Percentiles rank a stretch among this genome's conserved stretches.
These are phyloP conservation scores for Nepenthes alata DNA, from an alignment of 179 eudicot species.

Conservation along the genomic window DNA sequence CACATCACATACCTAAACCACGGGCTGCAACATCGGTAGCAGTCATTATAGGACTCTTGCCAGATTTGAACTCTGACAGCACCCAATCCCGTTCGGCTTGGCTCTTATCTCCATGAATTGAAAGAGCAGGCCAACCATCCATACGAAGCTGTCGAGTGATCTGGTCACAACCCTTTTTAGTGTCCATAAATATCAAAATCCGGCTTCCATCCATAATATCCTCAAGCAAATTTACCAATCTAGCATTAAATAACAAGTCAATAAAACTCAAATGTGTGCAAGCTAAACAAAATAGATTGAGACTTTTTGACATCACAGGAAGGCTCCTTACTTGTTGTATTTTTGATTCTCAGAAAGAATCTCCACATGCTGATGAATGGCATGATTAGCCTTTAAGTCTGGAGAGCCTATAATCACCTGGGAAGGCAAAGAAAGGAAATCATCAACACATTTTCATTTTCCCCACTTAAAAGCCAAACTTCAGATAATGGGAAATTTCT, in stretches of 20 bases:
- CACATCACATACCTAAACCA: slow-evolving; percentile 80
- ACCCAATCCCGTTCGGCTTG: slow-evolving; percentile 98
- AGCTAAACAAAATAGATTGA: not conserved
- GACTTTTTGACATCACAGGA: not conserved
- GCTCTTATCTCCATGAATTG: slow-evolving; percentile 97
- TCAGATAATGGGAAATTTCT: not conserved
- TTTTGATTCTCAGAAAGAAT: slow-evolving; percentile 71
- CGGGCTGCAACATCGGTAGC: slow-evolving; percentile 99
- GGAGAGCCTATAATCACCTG: slow-evolving; percentile 85
- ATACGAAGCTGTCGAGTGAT: slow-evolving; percentile 83
- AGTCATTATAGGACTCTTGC: slow-evolving; percentile 92
- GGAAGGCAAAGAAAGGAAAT: not conserved
- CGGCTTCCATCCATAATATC: slow-evolving; percentile 94
- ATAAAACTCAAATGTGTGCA: not conserved
- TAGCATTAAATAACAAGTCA: slow-evolving; percentile 10
- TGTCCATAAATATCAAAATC: slow-evolving; percentile 85
- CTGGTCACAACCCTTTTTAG: slow-evolving; percentile 96
- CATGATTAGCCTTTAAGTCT: slow-evolving; percentile 86
- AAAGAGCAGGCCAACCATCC: slow-evolving; percentile 99
- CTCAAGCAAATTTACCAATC: slow-evolving; percentile 75
- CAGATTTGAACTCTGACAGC: slow-evolving; percentile 86
- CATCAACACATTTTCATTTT: not conserved
- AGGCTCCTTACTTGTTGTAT: slow-evolving; percentile 59
- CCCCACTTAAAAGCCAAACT: not conserved
- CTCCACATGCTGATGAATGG: slow-evolving; percentile 84